phyloP scores from a whole-genome alignment of 495 filamentous ascomycete species.

The Amphirosellinia nigrospora region DNA sequence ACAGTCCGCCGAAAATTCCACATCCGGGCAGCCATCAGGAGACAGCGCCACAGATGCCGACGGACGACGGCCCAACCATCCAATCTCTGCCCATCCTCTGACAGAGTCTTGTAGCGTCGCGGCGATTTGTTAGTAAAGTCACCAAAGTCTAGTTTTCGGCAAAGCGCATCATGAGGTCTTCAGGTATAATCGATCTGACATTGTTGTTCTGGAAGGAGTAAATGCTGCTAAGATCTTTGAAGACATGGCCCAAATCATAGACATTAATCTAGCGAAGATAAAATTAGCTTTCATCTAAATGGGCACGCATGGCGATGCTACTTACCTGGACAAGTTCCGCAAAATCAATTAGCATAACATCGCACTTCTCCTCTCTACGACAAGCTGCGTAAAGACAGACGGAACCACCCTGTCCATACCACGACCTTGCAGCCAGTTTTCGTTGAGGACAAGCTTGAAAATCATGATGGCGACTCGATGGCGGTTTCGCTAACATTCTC shows the following conservation, averaged over 20 bases:
- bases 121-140: constrained; percentile 75
- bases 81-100: constrained; percentile 94
- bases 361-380: constrained; percentile 65
- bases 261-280: constrained; percentile 70
- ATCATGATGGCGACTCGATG: constrained; percentile 67
- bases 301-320: constrained; percentile 12
- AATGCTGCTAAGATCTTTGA: constrained; percentile 73
- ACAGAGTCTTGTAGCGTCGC: constrained; percentile 84
- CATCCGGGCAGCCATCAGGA: constrained; percentile 94
- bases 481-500: constrained; percentile 62
- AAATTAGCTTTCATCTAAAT: constrained; percentile 30
- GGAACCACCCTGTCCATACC: constrained; percentile 79
- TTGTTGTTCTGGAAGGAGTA: constrained; percentile 61
- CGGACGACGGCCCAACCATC: constrained; percentile 93
- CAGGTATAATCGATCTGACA: constrained; percentile 69
- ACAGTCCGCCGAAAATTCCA: constrained; percentile 94
- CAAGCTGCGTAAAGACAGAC: constrained; percentile 88
- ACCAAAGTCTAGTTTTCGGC: constrained; percentile 87
- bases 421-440: constrained; percentile 89
- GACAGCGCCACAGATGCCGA: constrained; percentile 95
- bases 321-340: constrained; percentile 72
- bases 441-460: constrained; percentile 76
- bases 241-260: constrained; percentile 85
- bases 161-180: constrained; percentile 88
- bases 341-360: constrained; percentile 91